Percentiles rank a stretch among this genome's conserved stretches.
Evolutionary conservation across 2,329 filamentous ascomycete species (phyloP).

Genomic region (Dactylellina sp.): DNA sequence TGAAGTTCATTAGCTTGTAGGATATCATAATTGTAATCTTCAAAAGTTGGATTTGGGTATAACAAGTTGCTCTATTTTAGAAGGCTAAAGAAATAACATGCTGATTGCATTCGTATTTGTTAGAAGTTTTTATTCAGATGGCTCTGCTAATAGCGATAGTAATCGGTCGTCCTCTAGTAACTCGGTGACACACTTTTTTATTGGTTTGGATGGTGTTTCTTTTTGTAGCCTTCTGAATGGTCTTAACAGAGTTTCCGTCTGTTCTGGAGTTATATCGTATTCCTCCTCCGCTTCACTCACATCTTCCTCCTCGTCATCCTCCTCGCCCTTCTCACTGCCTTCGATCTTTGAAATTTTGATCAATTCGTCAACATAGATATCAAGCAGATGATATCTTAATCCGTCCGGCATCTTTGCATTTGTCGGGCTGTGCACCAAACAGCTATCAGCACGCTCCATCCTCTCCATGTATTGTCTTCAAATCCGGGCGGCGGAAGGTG

Average conservation of each 20-base stretch:
- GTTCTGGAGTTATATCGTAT: conserved; percentile 62
- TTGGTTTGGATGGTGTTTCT: conserved; percentile 73
- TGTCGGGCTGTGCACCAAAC: conserved; percentile 61
- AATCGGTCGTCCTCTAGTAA: conserved; percentile 79
- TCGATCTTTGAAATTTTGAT: conserved; percentile 74
- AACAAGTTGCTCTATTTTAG: conserved; percentile 30
- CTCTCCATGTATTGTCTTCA: not conserved
- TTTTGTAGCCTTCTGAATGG: conserved; percentile 71
- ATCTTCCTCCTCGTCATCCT: conserved; percentile 63
- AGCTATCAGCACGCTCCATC: conserved; percentile 1
- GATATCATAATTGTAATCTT: conserved; percentile 23
- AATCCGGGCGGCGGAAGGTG: not conserved
- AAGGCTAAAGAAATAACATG: conserved; percentile 25
- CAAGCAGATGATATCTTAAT: conserved; percentile 84
- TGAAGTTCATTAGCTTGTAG: conserved; percentile 15
- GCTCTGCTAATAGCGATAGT: conserved; percentile 65
- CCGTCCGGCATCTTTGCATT: conserved; percentile 79
- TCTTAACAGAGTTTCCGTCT: conserved; percentile 68
- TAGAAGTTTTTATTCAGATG: conserved; percentile 7
- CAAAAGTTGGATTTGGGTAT: conserved; percentile 39
- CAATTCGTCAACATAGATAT: conserved; percentile 91
- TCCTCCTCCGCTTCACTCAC: conserved; percentile 65
- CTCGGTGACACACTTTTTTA: conserved; percentile 77
- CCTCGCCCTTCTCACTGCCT: conserved; percentile 62
- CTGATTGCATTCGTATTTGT: not conserved